Percentiles rank a stretch among this genome's conserved stretches.
Conservation (phyloP, 805 yeast genomes). For the Barnettozyma sucrosica region DNA sequence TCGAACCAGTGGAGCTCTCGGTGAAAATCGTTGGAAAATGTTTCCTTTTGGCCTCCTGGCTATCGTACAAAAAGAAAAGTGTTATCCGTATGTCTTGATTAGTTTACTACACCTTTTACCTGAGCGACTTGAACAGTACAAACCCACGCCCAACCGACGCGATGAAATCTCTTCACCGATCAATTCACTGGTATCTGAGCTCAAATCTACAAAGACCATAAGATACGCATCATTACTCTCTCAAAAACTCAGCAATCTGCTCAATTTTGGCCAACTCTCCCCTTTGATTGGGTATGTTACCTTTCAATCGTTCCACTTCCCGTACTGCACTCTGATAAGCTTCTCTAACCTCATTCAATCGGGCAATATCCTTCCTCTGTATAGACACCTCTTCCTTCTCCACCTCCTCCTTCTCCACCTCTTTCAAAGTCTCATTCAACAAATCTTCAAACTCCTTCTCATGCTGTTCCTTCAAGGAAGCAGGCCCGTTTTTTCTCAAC, state of each 20-base stretch:
- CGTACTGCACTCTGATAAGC: conserved; percentile 15
- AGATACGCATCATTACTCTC: conserved; percentile 4
- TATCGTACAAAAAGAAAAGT: too few species aligned
- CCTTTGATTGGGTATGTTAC: conserved; percentile 25
- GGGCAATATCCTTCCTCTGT: conserved; percentile 7
- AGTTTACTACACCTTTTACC: too few species aligned
- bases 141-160: too few species aligned
- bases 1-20: too few species aligned
- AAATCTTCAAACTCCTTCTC: conserved; percentile 25
- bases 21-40: too few species aligned
- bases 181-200: too few species aligned
- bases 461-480: conserved; percentile 32
- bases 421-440: neutral
- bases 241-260: conserved; percentile 22
- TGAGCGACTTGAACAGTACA: too few species aligned
- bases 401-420: conserved; percentile 3
- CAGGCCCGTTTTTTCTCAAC: conserved; percentile 49
- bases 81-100: too few species aligned
- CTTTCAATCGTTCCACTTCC: conserved; percentile 12
- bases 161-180: too few species aligned
- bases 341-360: conserved; percentile 10
- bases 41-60: too few species aligned
- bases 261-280: conserved; percentile 25
- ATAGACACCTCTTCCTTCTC: conserved; percentile 4
- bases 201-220: neutral